Conservation (phyloP, 495 filamentous ascomycete species). For the Thermochaetoides thermophila region DNA sequence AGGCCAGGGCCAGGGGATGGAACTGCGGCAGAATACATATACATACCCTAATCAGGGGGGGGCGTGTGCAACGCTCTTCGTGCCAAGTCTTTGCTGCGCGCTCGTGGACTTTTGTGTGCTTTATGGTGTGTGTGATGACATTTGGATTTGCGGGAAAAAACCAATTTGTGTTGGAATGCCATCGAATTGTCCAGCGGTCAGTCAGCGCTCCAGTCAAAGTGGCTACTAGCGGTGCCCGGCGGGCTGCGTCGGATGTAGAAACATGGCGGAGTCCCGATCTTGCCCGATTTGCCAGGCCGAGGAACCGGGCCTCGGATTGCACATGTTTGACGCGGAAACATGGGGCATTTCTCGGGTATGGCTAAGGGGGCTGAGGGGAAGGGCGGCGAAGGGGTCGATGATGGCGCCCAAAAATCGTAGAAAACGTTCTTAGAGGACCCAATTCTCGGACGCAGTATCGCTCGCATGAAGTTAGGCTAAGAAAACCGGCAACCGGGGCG, state of each 20-base stretch:
- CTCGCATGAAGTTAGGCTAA: too few species aligned
- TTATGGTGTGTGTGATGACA: slow-evolving; percentile 6
- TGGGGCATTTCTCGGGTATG: not conserved
- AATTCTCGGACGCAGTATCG: too few species aligned
- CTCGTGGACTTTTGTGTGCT: too few species aligned
- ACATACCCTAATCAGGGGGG: too few species aligned
- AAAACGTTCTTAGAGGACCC: too few species aligned
- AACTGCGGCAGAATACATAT: slow-evolving; percentile 7
- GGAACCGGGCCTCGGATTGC: slow-evolving; percentile 15
- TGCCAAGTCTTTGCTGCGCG: slow-evolving; percentile 6
- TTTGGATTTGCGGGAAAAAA: slow-evolving; percentile 1
- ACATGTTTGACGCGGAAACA: slow-evolving; percentile 7
- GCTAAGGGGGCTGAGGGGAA: not conserved
- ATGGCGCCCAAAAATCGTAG: too few species aligned
- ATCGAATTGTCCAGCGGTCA: too few species aligned
- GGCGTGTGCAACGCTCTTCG: slow-evolving; percentile 4
- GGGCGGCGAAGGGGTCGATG: not conserved
- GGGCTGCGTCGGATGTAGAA: slow-evolving; percentile 4
- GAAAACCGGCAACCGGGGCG: too few species aligned
- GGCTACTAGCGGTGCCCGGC: not conserved
- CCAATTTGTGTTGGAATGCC: too few species aligned
- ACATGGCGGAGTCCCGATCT: slow-evolving; percentile 8
- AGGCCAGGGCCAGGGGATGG: slow-evolving; percentile 5
- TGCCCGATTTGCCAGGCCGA: slow-evolving; percentile 12
- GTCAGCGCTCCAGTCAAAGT: too few species aligned